Base-by-base conservation (phyloP, 2,329 filamentous ascomycete species). In the Tolypocladium tundrense region DNA sequence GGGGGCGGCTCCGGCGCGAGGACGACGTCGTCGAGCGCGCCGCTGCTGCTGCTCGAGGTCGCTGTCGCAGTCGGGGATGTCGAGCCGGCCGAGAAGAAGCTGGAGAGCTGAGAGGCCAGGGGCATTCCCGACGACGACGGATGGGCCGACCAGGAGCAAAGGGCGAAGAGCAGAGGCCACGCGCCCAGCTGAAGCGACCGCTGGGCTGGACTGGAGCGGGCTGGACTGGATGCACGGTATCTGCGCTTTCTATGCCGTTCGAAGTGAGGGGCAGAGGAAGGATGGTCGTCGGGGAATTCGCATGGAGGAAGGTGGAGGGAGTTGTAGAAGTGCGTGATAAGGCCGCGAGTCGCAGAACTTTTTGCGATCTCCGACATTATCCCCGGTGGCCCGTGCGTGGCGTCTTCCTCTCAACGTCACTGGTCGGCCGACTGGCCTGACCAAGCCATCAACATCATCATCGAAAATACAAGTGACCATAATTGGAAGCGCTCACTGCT, bases 1-100 rank as follows among this genome's bases (percentile, higher is more conserved):
- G 67, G 58, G 57, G 63, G 60, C 54, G 60, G 62, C 33, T 43
- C 42, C n/a, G 43, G 41, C 33, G 35, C 45, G 19, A 53, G 41
- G 53, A 56, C 39, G 16, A 57, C 48, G 57, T 52, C 56, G 53
- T 55, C 53, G 57, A 48, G 56, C 45, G 50, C 42, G 19, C 35
- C 54, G 59, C 57, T 31, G 56, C 56, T 45, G 58, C 52, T 54
- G 55, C 58, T 50, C 55, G 62, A 7, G 43, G 50, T 35, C 31
- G 57, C 56, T 24, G 61, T 57, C 41, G 60, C 57, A 57, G 55
- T 50, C 39, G 60, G 61, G 53, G 54, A 54, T 45, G 53, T 57
- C 39, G 61, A 56, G 42, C 40, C 37, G 37, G 58, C 31, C 51
- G 35, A 48, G 51, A 55, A 59, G 37, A 59, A 48, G 31, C 40